Evolutionary conservation across 2,329 filamentous ascomycete genomes (phyloP).

Genomic region (Sclerotinia glacialis): DNA sequence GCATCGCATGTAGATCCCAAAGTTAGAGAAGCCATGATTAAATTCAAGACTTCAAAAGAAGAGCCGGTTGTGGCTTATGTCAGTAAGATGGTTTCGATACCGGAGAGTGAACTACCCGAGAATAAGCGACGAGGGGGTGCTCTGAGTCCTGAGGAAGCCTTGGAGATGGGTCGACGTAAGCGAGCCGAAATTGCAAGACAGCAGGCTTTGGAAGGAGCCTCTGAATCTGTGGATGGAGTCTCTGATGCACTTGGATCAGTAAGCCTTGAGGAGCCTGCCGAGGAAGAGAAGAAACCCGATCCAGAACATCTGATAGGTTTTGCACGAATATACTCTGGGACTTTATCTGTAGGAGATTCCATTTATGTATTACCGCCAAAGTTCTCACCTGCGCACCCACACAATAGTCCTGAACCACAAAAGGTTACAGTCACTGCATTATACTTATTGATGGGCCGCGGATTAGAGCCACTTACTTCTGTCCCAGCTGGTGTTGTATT

Average conservation of each 20-base stretch:
- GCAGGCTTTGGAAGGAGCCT: constrained; percentile 50
- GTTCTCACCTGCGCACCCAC: constrained; percentile 77
- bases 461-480: constrained; percentile 74
- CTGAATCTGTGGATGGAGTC: constrained; percentile 45
- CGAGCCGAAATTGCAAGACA: constrained; percentile 81
- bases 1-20: constrained; percentile 64
- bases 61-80: constrained; percentile 90
- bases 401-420: constrained; percentile 68
- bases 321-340: constrained; percentile 89
- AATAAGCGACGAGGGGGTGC: constrained; percentile 72
- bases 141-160: constrained; percentile 84
- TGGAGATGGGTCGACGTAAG: constrained; percentile 83
- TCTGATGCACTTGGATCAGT: constrained; percentile 59
- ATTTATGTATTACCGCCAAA: constrained; percentile 92
- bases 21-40: constrained; percentile 76
- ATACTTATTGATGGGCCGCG: constrained; percentile 94
- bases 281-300: constrained; percentile 61
- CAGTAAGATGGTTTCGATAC: constrained; percentile 96
- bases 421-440: constrained; percentile 83
- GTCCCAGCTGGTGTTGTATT: constrained; percentile 95
- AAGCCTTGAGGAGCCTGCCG: constrained; percentile 53
- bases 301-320: constrained; percentile 92
- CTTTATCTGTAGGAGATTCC: constrained; percentile 81
- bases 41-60: constrained; percentile 67
- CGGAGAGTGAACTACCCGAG: constrained; percentile 84